Base-by-base conservation (phyloP, 176 grass and related monocot genomes). In the Oryza meyeriana region DNA sequence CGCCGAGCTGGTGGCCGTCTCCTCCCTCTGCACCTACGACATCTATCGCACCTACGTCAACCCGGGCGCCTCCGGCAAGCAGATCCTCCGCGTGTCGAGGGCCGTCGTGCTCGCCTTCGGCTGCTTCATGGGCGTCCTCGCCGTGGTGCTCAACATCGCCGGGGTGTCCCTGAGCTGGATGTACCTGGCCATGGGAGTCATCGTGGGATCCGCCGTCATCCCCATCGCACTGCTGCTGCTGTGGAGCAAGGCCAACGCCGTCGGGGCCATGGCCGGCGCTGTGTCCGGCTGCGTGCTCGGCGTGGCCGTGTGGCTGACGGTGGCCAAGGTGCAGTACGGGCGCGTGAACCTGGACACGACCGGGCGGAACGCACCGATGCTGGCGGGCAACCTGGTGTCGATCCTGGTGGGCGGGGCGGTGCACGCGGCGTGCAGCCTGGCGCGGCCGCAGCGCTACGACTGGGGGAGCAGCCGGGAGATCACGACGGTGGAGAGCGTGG, bases 221-320 rank as follows among this genome's bases (percentile, higher is more conserved):
- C 92, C 89, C 14, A 87, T 94, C 18, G 92, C 92, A n/a, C 78
- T 94, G n/a, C 80, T 94, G 86, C 86, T 94, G 70, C 92, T 94
- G 4, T 94, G 89, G 89, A 85, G 76, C 52, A 91, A 91, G 52
- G 92, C 92, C 39, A 94, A 94, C 62, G 92, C 92, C 24, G 24
- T 91, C 6, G 92, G 92, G 6, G 89, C 92, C 11, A 94, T 94
- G 74, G 41, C 71, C 20, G 89, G 89, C 27, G 69, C 89, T 24
- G 57, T 85, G 17, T 18, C 61, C 24, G 87, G 86, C 16, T 94
- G 92, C 73, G 55, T 84, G 47, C 64, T 89, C 11, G 86, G 86
- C 72, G 77, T 94, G 18, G 63, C 79, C 30, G 90, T 85, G 38
- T 94, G 89, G 92, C 80, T 94, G 72, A 84, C 77, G 14, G 81